Evolutionary conservation across 495 filamentous ascomycete genomes (phyloP), one percentile per base, ranked within the genome.

Genomic region (Mytilinidion resinicola): DNA sequence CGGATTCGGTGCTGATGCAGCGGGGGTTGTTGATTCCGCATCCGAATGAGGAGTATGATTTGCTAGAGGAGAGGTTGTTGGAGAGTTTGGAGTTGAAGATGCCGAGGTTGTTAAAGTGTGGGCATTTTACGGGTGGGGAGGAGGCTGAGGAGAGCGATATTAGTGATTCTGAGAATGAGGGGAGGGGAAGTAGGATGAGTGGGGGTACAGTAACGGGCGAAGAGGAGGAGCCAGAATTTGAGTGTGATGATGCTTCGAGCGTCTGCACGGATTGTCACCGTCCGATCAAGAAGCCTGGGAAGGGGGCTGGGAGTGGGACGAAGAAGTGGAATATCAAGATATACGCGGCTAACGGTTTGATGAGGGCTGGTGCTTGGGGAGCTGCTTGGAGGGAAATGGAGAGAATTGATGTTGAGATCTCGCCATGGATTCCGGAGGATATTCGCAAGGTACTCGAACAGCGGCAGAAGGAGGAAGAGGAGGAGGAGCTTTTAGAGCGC

Each of bases 381-480:
- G 89, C 90, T 14, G 91, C 88, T 35, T 98, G 93, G 93, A 85
- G 80, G 54, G 91, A 96, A 69, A 98, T 98, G 93, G 93, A 98
- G 72, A 81, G 91, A 34, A 89, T 97, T 8, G 93, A 98, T 72
- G 87, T 95, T 0, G 93, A 98, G 68, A 82, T 98, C 60, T 84
- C 86, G 55, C 84, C 90, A 4, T 85, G 82, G 76, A 72, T 86
- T 30, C 80, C 82, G 1, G 77, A 79, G 6, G 78, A 80, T 39
- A 55, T 84, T 42, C 41, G 66, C 17, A 57, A 67, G 37, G 53
- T 65, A 34, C 48, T 76, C 33, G 71, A 75, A 8, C 41, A 69
- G 20, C 67, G 76, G 30, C 63, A 72, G 5, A 70, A 75, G 35
- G 64, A 84, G 53, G 56, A 63, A 17, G 41, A 20, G 9, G 5